Evolutionary conservation across 2,329 filamentous ascomycete genomes (phyloP).

Genomic region (Periconia digitata): DNA sequence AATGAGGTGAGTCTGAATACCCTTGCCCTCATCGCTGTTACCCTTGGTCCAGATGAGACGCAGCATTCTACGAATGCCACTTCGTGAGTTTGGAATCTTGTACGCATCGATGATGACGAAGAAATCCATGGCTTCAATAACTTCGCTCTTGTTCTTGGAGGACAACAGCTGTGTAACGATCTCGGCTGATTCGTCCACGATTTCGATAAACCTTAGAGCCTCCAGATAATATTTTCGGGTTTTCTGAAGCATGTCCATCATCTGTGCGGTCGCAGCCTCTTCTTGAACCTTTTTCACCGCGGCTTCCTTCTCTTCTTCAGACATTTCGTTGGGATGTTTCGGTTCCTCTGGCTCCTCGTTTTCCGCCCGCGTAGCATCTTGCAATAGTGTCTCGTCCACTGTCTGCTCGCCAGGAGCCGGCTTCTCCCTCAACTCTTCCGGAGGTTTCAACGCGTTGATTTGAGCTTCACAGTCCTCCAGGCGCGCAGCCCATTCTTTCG

Average conservation of each 20-base stretch:
- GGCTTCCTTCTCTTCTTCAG: slow-evolving; percentile 74
- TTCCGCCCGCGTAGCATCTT: slow-evolving; percentile 83
- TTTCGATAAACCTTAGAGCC: slow-evolving; percentile 89
- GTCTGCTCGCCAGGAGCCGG: slow-evolving; percentile 63
- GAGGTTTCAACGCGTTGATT: slow-evolving; percentile 77
- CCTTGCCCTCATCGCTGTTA: slow-evolving; percentile 98
- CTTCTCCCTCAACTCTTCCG: slow-evolving; percentile 71
- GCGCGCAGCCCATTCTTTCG: slow-evolving; percentile 81
- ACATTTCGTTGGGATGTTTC: slow-evolving; percentile 67
- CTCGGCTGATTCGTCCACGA: slow-evolving; percentile 78
- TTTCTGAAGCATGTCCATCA: slow-evolving; percentile 82
- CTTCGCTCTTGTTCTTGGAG: slow-evolving; percentile 96
- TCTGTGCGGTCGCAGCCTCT: slow-evolving; percentile 77
- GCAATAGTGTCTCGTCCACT: slow-evolving; percentile 76
- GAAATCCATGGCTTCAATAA: slow-evolving; percentile 99
- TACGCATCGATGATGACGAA: slow-evolving; percentile 95
- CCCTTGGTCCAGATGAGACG: slow-evolving; percentile 99
- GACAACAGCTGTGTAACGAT: slow-evolving; percentile 85
- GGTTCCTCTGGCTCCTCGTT: slow-evolving; percentile 32
- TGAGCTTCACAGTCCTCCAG: slow-evolving; percentile 82
- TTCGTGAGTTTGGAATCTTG: slow-evolving; percentile 89
- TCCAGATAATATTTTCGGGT: slow-evolving; percentile 92
- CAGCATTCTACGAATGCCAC: slow-evolving; percentile 92
- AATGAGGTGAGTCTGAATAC: slow-evolving; percentile 93
- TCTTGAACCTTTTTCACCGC: slow-evolving; percentile 78